Percentiles rank a stretch among this genome's conserved stretches.
phyloP scores from a whole-genome alignment of 2,329 filamentous ascomycete genomes.

The Ophiosphaerella korrae region DNA sequence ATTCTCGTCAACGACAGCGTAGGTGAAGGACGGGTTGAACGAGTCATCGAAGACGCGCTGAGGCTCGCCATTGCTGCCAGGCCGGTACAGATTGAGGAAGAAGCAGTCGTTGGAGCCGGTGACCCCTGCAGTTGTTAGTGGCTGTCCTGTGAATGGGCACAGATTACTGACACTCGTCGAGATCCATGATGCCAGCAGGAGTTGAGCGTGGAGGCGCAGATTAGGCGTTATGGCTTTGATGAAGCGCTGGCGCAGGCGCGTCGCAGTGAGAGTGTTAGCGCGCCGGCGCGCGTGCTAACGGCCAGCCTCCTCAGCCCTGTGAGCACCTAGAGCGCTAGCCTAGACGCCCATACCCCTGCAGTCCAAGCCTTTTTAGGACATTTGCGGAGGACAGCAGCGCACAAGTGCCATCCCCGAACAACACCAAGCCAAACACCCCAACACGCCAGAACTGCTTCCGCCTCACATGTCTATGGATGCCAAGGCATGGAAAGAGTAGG shows the following conservation, averaged over 20 bases:
- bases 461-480: neutral
- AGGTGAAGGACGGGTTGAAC: slow-evolving; percentile 88
- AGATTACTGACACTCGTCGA: slow-evolving; percentile 40
- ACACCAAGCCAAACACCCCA: slow-evolving; percentile 1
- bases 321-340: too few species aligned
- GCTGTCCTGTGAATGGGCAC: too few species aligned
- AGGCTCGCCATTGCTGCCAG: slow-evolving; percentile 20
- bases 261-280: slow-evolving; percentile 23
- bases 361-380: slow-evolving; percentile 12
- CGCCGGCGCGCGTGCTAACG: slow-evolving; percentile 25
- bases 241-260: slow-evolving; percentile 1
- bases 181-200: slow-evolving; percentile 21
- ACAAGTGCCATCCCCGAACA: neutral
- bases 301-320: slow-evolving; percentile 26
- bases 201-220: neutral
- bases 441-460: neutral
- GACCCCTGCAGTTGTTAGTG: slow-evolving; percentile 27
- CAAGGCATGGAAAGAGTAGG: slow-evolving; percentile 23
- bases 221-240: neutral
- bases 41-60: slow-evolving; percentile 59
- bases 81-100: slow-evolving; percentile 45
- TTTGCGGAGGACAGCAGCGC: slow-evolving; percentile 14
- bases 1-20: slow-evolving; percentile 90
- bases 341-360: slow-evolving; percentile 9
- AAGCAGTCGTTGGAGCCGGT: slow-evolving; percentile 46